These are phyloP conservation scores for Ballota nigra DNA, from an alignment of 257 asterid genomes.

Conservation along the genomic window DNA sequence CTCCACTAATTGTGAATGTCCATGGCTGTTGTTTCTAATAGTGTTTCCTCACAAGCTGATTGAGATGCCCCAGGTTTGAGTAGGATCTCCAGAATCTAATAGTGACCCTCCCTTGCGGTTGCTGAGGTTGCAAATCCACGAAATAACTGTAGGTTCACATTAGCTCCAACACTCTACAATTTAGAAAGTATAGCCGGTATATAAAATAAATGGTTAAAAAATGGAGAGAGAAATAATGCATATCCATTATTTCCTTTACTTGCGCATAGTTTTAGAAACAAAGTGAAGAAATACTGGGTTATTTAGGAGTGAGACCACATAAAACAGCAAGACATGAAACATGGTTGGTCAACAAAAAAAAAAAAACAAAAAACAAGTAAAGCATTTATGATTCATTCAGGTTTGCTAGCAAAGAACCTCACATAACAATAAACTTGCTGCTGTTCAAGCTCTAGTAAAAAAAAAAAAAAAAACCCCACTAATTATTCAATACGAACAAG, in stretches of 20 bases:
- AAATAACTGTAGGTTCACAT: slow-evolving; percentile 62
- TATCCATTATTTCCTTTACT: background rate
- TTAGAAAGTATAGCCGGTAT: slow-evolving; percentile 6
- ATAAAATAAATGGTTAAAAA: background rate
- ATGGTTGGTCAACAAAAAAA: too few relatives aligned
- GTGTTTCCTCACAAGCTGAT: slow-evolving; percentile 84
- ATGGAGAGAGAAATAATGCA: background rate
- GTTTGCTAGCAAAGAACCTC: slow-evolving; percentile 15
- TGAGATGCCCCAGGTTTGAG: slow-evolving; percentile 80
- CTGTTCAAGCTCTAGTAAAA: too few relatives aligned
- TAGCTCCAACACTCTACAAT: slow-evolving; percentile 67
- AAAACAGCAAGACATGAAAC: background rate
- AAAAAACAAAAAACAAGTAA: background rate
- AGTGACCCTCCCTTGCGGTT: slow-evolving; percentile 71
- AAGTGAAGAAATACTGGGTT: background rate
- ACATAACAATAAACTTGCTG: slow-evolving; percentile 6
- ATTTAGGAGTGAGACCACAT: background rate
- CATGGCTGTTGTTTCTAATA: slow-evolving; percentile 77
- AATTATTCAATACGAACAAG: too few relatives aligned
- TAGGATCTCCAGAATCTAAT: slow-evolving; percentile 60
- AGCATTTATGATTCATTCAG: slow-evolving; percentile 1
- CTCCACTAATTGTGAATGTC: slow-evolving; percentile 51
- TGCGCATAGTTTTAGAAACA: background rate
- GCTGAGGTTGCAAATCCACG: slow-evolving; percentile 67
- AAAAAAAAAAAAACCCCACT: too few relatives aligned